These are phyloP conservation scores for Teratosphaeria destructans DNA, from an alignment of 2,329 filamentous ascomycete species.

Conservation along the genomic window DNA sequence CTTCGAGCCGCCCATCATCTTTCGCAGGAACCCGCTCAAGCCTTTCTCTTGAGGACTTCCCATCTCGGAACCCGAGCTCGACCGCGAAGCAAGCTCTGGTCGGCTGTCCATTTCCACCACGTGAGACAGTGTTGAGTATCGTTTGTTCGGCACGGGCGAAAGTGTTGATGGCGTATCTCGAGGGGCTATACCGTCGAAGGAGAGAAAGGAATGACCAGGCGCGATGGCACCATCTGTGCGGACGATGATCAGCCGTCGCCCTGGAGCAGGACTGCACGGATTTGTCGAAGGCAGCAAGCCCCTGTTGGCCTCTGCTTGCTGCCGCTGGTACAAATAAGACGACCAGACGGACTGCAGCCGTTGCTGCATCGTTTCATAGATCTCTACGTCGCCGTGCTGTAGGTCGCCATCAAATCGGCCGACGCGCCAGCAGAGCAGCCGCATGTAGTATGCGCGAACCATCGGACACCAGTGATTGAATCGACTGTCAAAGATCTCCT, in stretches of 20 bases:
- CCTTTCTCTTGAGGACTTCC: slow-evolving; percentile 14
- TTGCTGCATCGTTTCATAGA: slow-evolving; percentile 57
- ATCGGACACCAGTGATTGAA: slow-evolving; percentile 96
- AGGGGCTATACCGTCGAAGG: slow-evolving; percentile 51
- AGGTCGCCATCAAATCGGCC: slow-evolving; percentile 63
- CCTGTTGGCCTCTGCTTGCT: slow-evolving; percentile 50
- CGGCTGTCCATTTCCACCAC: slow-evolving; percentile 19
- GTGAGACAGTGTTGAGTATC: slow-evolving; percentile 22
- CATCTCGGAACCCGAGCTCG: slow-evolving; percentile 16
- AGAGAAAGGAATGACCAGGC: slow-evolving; percentile 46
- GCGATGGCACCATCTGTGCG: slow-evolving; percentile 59
- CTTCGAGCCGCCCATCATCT: slow-evolving; percentile 21
- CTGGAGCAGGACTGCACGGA: slow-evolving; percentile 75
- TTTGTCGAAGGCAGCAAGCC: slow-evolving; percentile 58
- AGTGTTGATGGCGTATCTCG: slow-evolving; percentile 20
- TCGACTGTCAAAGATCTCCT: slow-evolving; percentile 64
- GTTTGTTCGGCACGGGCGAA: slow-evolving; percentile 23
- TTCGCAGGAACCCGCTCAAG: slow-evolving; percentile 24
- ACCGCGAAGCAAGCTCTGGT: slow-evolving; percentile 17
- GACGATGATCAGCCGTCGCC: slow-evolving; percentile 79
- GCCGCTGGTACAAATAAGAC: slow-evolving; percentile 66
- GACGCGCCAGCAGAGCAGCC: slow-evolving; percentile 78
- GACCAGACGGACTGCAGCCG: slow-evolving; percentile 66
- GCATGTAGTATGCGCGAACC: slow-evolving; percentile 88
- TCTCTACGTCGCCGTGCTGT: slow-evolving; percentile 34